A percentile compares a stretch with the other conserved stretches of the same genome.
Evolutionary conservation across 2,329 filamentous ascomycete species (phyloP).

Genomic region (Dryadomyces quercus-mongolicae): DNA sequence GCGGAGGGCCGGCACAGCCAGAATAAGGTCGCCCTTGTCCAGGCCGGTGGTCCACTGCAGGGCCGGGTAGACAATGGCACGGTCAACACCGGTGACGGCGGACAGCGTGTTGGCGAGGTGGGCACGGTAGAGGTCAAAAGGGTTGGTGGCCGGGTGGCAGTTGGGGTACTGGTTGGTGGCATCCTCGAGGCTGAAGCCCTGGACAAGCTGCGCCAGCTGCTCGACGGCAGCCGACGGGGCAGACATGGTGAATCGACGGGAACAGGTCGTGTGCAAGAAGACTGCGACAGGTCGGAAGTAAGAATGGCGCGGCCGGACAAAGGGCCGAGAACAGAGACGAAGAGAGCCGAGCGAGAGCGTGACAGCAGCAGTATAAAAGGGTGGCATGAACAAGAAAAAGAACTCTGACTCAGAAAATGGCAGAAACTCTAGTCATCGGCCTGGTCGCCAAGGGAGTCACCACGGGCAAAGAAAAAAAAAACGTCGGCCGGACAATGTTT

Average conservation of each 20-base stretch:
- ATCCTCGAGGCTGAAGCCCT: slow-evolving; percentile 22
- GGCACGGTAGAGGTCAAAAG: slow-evolving; percentile 66
- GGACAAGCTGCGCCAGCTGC: slow-evolving; percentile 21
- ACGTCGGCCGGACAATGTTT: slow-evolving; percentile 5
- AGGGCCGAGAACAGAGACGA: no score
- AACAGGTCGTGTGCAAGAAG: not conserved
- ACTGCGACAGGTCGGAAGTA: not conserved
- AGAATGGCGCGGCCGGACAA: not conserved
- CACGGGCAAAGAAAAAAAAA: not conserved
- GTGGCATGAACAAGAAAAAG: not conserved
- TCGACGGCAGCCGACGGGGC: slow-evolving; percentile 14
- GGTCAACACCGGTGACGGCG: slow-evolving; percentile 57
- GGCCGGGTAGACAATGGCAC: slow-evolving; percentile 58
- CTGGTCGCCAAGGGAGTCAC: not conserved
- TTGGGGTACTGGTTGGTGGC: slow-evolving; percentile 34
- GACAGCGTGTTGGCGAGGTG: slow-evolving; percentile 60
- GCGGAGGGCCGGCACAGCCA: slow-evolving; percentile 69
- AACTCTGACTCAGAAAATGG: not conserved
- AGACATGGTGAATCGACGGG: not conserved
- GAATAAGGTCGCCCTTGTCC: slow-evolving; percentile 71
- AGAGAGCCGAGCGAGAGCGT: not conserved
- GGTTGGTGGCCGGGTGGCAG: slow-evolving; percentile 58
- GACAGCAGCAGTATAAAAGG: not conserved
- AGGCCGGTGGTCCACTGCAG: slow-evolving; percentile 68
- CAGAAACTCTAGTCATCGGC: not conserved